These are phyloP conservation scores for Withania somnifera DNA, from an alignment of 305 asterid species.

Conservation along the genomic window DNA sequence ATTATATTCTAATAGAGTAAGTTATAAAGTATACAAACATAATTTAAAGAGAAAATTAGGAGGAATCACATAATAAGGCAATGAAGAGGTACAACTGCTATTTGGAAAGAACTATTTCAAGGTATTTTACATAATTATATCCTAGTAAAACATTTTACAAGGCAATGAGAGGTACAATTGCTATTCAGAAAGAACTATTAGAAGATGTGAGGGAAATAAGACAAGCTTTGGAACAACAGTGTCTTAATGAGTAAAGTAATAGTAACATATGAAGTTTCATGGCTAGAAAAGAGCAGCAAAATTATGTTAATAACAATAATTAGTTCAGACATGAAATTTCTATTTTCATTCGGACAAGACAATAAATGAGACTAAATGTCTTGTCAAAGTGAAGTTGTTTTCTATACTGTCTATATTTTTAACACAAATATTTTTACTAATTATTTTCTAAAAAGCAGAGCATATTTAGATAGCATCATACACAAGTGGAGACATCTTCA, in stretches of 20 bases:
- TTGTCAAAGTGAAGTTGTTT: constrained; percentile 15
- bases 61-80: too few relatives aligned
- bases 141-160: constrained; percentile 20
- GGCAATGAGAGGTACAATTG: constrained; percentile 8
- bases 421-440: neutral
- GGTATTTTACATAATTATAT: too few relatives aligned
- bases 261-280: constrained; percentile 22
- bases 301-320: constrained; percentile 17
- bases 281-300: constrained; percentile 25
- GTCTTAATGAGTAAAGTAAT: constrained; percentile 16
- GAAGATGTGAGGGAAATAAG: constrained; percentile 8
- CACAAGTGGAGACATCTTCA: too few relatives aligned
- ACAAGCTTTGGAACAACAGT: constrained; percentile 10
- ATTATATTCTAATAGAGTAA: neutral
- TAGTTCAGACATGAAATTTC: constrained; percentile 24
- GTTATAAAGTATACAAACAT: neutral
- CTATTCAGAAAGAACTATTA: constrained; percentile 12
- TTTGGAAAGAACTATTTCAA: too few relatives aligned
- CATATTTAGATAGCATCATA: constrained; percentile 32
- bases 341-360: constrained; percentile 14
- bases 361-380: constrained; percentile 29
- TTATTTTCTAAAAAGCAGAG: constrained; percentile 13
- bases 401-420: neutral
- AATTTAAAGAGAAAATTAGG: too few relatives aligned
- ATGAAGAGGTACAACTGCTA: too few relatives aligned